Evolutionary conservation across 352 stramenopile species (phyloP).

Genomic region (Globisporangium ultimum): DNA sequence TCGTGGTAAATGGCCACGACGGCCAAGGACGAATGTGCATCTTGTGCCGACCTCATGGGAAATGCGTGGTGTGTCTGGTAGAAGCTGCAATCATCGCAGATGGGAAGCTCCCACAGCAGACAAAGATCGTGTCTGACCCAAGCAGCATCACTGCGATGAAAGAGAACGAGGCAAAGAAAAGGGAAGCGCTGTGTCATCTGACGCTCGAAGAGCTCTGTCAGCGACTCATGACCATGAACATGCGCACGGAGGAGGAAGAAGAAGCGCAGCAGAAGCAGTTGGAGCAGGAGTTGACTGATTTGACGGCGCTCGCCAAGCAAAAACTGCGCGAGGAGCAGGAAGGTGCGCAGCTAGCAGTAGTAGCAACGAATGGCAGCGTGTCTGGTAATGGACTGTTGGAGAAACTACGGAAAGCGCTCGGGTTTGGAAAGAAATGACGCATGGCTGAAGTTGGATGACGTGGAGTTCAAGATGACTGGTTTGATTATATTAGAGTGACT

Average conservation of each 20-base stretch:
- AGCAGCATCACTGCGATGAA: not conserved
- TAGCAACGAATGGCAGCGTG: too few relatives aligned
- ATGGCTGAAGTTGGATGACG: too few relatives aligned
- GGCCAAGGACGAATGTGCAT: conserved; percentile 9
- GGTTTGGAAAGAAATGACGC: not conserved
- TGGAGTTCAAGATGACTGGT: too few relatives aligned
- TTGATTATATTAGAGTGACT: too few relatives aligned
- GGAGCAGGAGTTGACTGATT: conserved; percentile 31
- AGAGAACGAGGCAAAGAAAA: conserved; percentile 3
- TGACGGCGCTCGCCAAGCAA: conserved; percentile 17
- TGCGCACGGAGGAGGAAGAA: conserved; percentile 35
- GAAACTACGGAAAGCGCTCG: conserved; percentile 4
- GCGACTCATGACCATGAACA: conserved; percentile 28
- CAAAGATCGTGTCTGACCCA: not conserved
- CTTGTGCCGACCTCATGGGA: conserved; percentile 22
- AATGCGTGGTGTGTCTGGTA: conserved; percentile 8
- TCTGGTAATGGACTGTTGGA: not conserved
- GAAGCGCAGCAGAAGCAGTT: conserved; percentile 25
- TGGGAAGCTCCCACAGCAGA: not conserved
- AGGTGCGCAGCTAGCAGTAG: not conserved
- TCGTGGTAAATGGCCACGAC: not conserved
- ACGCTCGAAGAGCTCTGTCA: conserved; percentile 30
- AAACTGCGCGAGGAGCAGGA: conserved; percentile 30
- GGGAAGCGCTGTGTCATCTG: not conserved
- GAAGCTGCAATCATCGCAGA: conserved; percentile 6